Evolutionary conservation across 768 basidiomycete genomes (phyloP), one percentile per base, ranked within the genome.

Genomic region (Rhodosporidiobolus odoratus): DNA sequence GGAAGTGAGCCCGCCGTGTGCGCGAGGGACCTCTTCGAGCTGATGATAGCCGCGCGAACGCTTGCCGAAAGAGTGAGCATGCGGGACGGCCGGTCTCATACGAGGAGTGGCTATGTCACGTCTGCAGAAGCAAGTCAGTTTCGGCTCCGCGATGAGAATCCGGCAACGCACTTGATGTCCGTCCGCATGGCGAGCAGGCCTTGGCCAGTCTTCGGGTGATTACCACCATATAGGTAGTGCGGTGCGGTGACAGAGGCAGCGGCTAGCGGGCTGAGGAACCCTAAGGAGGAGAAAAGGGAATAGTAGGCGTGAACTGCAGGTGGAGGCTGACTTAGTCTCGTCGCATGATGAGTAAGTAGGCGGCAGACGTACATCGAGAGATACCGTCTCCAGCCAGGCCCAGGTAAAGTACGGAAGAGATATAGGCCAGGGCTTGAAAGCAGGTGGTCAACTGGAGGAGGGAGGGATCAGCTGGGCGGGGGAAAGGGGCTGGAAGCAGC

Each of bases 261-360:
- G 1, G 66, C 43, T 23, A 72, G 50, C 3, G 71, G 71, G 2
- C 17, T 37, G 21, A 64, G 16, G 37, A 58, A 72, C 1, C 71
- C 71, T 23, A 72, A 59, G 6, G 66, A 59, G 50, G 40, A 59
- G 19, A 68, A 9, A 12, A 72, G 53, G 10, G 66, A 66, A 53
- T 72, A 72, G 53, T 68, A 68, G 23, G 71, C 61, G 66, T 72
- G 71, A 21, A 72, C 65, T 66, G 65, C 25, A 41, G 0, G n/a
- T n/a, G n/a, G n/a, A n/a, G n/a, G n/a, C n/a, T n/a, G n/a, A n/a
- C n/a, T n/a, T n/a, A n/a, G n/a, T n/a, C n/a, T n/a, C n/a, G n/a
- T n/a, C n/a, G n/a, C n/a, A n/a, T n/a, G n/a, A n/a, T 17, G 21
- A 32, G 1, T 17, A 19, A n/a, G 47, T 6, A 6, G 4, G 13